Conservation (phyloP, 441 rosid genomes). For the Pelargonium australe region DNA sequence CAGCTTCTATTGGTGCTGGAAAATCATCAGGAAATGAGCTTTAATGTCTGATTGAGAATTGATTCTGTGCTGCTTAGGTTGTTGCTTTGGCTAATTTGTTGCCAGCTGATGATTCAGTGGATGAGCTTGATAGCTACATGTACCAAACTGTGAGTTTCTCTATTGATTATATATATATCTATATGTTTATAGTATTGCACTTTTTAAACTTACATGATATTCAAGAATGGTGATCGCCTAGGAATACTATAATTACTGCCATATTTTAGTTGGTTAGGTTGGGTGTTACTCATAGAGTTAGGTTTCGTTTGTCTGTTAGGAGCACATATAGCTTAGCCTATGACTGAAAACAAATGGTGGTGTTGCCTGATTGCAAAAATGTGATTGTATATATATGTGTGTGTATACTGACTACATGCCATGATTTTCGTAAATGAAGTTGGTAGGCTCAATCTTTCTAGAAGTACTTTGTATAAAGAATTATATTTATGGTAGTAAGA, state of each 20-base stretch:
- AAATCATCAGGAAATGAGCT: neutral
- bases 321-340: neutral
- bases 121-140: conserved; percentile 93
- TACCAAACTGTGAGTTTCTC: conserved; percentile 70
- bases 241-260: neutral
- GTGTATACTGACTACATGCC: neutral
- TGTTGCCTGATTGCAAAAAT: neutral
- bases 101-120: conserved; percentile 77
- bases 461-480: neutral
- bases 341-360: neutral
- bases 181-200: neutral
- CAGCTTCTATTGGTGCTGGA: neutral
- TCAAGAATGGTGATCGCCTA: neutral
- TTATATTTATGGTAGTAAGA: neutral
- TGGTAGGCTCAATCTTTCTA: neutral
- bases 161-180: neutral
- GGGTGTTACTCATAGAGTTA: neutral
- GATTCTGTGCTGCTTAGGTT: conserved; percentile 31
- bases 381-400: neutral
- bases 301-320: neutral
- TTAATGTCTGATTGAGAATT: neutral
- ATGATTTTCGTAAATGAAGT: neutral
- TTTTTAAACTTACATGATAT: neutral
- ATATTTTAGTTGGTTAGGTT: neutral
- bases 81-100: conserved; percentile 88